Evolutionary conservation across 768 basidiomycete species (phyloP).

Genomic region (Tricholoma furcatifolium): DNA sequence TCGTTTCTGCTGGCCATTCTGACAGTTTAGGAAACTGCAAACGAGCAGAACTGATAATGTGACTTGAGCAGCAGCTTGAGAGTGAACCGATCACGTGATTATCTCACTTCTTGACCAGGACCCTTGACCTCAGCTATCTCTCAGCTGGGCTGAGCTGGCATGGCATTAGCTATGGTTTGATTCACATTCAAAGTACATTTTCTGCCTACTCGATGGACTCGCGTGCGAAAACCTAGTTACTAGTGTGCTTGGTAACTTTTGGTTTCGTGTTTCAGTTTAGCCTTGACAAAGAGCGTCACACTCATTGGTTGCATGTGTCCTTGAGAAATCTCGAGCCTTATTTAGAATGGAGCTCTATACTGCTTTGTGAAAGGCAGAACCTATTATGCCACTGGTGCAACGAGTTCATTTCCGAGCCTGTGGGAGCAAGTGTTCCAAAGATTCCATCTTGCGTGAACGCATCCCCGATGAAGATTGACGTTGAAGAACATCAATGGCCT

Average conservation of each 20-base stretch:
- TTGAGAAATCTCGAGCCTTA: neutral
- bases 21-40: neutral
- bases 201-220: too few species aligned
- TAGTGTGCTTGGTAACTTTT: neutral
- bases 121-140: too few species aligned
- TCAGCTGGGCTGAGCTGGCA: too few species aligned
- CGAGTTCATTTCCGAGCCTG: conserved; percentile 17
- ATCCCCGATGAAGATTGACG: too few species aligned
- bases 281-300: neutral
- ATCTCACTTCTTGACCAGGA: too few species aligned
- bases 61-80: too few species aligned
- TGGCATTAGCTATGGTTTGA: too few species aligned
- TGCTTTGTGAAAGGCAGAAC: conserved; percentile 13
- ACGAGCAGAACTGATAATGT: too few species aligned
- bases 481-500: too few species aligned
- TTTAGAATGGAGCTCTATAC: conserved; percentile 12
- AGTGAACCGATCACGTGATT: too few species aligned
- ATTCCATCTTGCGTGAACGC: neutral
- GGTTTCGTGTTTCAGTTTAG: conserved; percentile 9
- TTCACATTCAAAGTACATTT: too few species aligned
- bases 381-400: conserved; percentile 10
- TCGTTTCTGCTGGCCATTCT: conserved; percentile 20
- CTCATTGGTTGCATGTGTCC: neutral
- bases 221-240: too few species aligned
- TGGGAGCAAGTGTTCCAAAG: neutral